A percentile compares a stretch with the other conserved stretches of the same genome.
Evolutionary conservation across 2,329 filamentous ascomycete species (phyloP).

Genomic region (Metarhizium guizhouense): DNA sequence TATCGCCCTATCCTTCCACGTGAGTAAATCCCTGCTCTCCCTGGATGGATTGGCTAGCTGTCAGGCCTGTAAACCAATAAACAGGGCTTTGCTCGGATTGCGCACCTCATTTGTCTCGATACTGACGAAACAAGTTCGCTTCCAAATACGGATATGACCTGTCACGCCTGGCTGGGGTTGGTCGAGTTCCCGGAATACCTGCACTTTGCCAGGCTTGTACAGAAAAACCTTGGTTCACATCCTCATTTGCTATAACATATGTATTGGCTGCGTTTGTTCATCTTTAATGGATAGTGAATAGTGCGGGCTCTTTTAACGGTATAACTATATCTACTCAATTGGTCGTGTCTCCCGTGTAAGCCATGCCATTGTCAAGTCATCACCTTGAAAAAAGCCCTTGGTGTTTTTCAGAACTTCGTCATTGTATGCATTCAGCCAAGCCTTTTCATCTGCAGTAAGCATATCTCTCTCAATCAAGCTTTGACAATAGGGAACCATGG

Average conservation of each 20-base stretch:
- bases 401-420: conserved; percentile 76
- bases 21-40: conserved; percentile 24
- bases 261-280: conserved; percentile 46
- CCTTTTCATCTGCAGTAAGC: conserved; percentile 64
- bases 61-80: not conserved
- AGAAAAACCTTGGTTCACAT: conserved; percentile 54
- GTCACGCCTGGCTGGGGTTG: conserved; percentile 25
- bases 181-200: conserved; percentile 24
- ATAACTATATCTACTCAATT: conserved; percentile 25
- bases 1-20: conserved; percentile 54
- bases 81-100: not conserved
- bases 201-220: conserved; percentile 40
- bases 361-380: conserved; percentile 67
- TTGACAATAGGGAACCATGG: conserved; percentile 89
- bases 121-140: conserved; percentile 23
- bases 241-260: conserved; percentile 66
- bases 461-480: conserved; percentile 73
- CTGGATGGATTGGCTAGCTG: conserved; percentile 10
- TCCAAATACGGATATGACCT: conserved; percentile 34
- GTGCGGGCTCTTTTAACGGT: not conserved
- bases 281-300: conserved; percentile 28
- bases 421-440: conserved; percentile 85
- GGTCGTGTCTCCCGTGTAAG: conserved; percentile 77
- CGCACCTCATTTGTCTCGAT: too few relatives aligned
- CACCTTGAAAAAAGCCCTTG: conserved; percentile 62